Percentiles rank a stretch among this genome's conserved stretches.
These are phyloP conservation scores for Podospora tetraspora DNA, from an alignment of 495 filamentous ascomycete genomes.

Conservation along the genomic window DNA sequence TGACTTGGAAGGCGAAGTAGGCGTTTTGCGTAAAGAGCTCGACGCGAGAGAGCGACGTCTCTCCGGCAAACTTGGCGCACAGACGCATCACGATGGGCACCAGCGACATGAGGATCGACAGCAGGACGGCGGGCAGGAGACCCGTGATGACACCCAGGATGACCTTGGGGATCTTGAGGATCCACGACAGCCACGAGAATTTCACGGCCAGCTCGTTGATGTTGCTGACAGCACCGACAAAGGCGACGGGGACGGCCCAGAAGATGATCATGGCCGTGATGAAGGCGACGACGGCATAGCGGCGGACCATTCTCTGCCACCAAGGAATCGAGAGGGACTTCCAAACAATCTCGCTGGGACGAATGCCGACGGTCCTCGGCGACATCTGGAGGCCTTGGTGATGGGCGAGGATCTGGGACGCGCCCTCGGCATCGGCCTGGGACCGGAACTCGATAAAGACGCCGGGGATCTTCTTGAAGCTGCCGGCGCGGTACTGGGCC, in stretches of 20 bases:
- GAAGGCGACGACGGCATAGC: constrained; percentile 62
- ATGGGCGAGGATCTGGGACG: constrained; percentile 80
- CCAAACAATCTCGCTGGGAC: constrained; percentile 87
- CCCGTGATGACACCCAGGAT: constrained; percentile 82
- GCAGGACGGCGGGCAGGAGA: constrained; percentile 71
- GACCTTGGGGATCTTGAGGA: constrained; percentile 61
- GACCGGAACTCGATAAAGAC: constrained; percentile 86
- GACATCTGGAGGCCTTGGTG: constrained; percentile 89
- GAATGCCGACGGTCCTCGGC: constrained; percentile 82
- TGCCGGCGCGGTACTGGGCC: constrained; percentile 62
- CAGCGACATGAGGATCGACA: constrained; percentile 84
- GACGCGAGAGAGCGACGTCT: constrained; percentile 67
- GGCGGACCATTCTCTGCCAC: constrained; percentile 76
- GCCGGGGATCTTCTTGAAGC: constrained; percentile 61
- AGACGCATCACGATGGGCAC: constrained; percentile 76
- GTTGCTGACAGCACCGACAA: constrained; percentile 85
- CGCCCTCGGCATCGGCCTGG: constrained; percentile 78
- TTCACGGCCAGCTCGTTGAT: constrained; percentile 56
- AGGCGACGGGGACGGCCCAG: constrained; percentile 88
- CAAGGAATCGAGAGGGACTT: constrained; percentile 77
- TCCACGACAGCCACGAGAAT: constrained; percentile 66
- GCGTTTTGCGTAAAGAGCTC: constrained; percentile 86
- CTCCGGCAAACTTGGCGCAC: constrained; percentile 72
- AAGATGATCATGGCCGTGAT: constrained; percentile 81
- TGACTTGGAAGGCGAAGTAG: constrained; percentile 92